phyloP scores from a whole-genome alignment of 2,329 filamentous ascomycete genomes.

The Xylariaceae sp. region DNA sequence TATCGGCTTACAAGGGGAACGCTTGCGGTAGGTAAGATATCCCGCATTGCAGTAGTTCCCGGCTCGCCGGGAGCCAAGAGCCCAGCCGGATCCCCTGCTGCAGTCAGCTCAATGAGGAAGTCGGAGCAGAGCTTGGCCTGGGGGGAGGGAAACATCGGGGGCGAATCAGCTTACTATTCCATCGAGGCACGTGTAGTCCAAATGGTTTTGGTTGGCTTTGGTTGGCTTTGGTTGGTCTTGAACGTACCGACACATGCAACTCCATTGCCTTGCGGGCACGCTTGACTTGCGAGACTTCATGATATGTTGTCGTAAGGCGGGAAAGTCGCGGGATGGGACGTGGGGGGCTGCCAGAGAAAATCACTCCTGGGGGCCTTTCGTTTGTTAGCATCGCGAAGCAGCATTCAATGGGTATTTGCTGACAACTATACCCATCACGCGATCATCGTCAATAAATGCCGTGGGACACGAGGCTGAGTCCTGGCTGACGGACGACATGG shows the following conservation, averaged over 20 bases:
- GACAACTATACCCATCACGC: neutral
- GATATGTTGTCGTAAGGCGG: neutral
- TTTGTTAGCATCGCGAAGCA: neutral
- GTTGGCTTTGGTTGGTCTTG: neutral
- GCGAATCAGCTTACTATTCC: neutral
- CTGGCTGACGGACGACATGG: neutral
- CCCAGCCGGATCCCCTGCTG: conserved; percentile 20
- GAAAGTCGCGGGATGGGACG: neutral
- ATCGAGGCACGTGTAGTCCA: conserved; percentile 14
- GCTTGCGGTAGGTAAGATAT: conserved; percentile 16
- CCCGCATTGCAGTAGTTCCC: conserved; percentile 23
- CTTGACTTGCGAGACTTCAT: neutral
- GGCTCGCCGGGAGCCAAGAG: conserved; percentile 16
- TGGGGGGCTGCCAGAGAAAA: neutral
- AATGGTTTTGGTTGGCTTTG: neutral
- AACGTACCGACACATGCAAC: conserved; percentile 2
- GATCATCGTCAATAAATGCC: conserved; percentile 4
- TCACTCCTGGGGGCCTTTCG: neutral
- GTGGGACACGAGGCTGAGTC: conserved; percentile 6
- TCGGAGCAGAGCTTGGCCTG: conserved; percentile 11
- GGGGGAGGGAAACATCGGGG: conserved; percentile 19
- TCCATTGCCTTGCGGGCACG: neutral
- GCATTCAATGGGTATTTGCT: neutral
- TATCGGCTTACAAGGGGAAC: conserved; percentile 1
- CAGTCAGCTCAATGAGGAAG: conserved; percentile 30